Evolutionary conservation across 2,329 filamentous ascomycete genomes (phyloP), one percentile per base, ranked within the genome.

Genomic region (Penicillium sp.): DNA sequence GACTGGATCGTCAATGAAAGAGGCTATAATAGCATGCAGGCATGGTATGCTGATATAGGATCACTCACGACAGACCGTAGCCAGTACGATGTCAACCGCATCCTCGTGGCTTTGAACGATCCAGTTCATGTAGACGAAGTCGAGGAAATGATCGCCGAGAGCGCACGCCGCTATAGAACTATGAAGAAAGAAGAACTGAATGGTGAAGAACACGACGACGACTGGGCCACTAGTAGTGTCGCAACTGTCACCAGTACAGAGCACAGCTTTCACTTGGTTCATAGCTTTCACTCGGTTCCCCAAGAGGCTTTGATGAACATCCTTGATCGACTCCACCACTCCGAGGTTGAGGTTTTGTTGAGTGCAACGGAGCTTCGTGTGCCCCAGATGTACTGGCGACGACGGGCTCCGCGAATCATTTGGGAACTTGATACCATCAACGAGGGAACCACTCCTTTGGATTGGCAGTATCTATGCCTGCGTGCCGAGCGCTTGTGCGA

Each of bases 391-490:
- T 56, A 56, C 47, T 56, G 54, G 54, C 23, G n/a, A 43, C 38
- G 28, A 14, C 54, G 54, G 20, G 54, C 47, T 3, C 54, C 54
- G 26, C 16, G 28, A n/a, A 11, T 51, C 16, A 47, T 56, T 40
- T 56, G 54, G 54, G 54, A 56, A 33, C 40, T 56, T 3, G 16
- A 56, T 11, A 28, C 28, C 1, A 56, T 56, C 12, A 21, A 56
- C 16, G 11, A 21, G 3, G 1, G 46, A 8, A 45, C 20, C 4
- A 56, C 54, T 1, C 54, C 54, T 5, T 16, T 56, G 20, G 54
- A 56, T 26, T 56, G 54, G 54, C 54, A 56, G 21, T 49, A 56
- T 26, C 28, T 56, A 14, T 56, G 54, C 38, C 47, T 56, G n/a
- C 54, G 47, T 16, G 47, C 54, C 1, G 54, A 56, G 12, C 54